Percentiles rank a stretch among this genome's conserved stretches.
Conservation (phyloP, 2,329 filamentous ascomycete species). For the Zymoseptoria passerinii region DNA sequence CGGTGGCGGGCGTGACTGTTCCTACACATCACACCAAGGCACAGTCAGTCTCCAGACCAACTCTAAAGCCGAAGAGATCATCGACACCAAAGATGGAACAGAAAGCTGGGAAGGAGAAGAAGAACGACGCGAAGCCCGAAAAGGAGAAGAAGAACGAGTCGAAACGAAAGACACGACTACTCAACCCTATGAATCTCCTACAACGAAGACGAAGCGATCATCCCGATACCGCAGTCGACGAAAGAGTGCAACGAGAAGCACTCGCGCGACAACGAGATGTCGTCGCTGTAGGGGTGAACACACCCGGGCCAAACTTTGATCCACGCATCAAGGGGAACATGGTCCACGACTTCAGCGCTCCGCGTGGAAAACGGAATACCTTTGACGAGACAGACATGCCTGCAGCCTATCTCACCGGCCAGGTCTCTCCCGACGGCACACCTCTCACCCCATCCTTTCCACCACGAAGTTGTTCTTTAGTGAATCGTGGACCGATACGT, state of each 20-base stretch:
- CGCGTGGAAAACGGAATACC: constrained; percentile 36
- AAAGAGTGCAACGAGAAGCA: constrained; percentile 33
- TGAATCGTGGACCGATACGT: constrained; percentile 8
- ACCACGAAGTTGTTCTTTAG: constrained; percentile 13
- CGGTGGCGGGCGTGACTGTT: constrained; percentile 29
- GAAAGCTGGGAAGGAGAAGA: constrained; percentile 8
- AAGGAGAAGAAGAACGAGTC: constrained; percentile 33
- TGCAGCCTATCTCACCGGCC: constrained; percentile 2
- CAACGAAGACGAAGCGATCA: constrained; percentile 48
- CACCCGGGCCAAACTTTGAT: constrained; percentile 51
- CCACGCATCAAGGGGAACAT: constrained; percentile 55
- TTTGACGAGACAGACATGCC: constrained; percentile 15
- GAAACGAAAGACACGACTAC: constrained; percentile 32
- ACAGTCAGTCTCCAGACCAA: neutral
- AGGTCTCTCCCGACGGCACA: constrained; percentile 6
- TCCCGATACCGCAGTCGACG: constrained; percentile 14
- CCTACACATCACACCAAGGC: constrained; percentile 26
- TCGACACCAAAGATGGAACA: neutral
- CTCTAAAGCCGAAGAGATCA: neutral
- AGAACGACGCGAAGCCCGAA: neutral
- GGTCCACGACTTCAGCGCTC: constrained; percentile 58
- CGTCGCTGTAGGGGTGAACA: constrained; percentile 42
- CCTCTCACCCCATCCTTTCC: constrained; percentile 11
- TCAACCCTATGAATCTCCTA: constrained; percentile 55
- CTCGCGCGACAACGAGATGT: constrained; percentile 43